Conservation (phyloP, 2,329 filamentous ascomycete species). For the Alternaria brassicae region DNA sequence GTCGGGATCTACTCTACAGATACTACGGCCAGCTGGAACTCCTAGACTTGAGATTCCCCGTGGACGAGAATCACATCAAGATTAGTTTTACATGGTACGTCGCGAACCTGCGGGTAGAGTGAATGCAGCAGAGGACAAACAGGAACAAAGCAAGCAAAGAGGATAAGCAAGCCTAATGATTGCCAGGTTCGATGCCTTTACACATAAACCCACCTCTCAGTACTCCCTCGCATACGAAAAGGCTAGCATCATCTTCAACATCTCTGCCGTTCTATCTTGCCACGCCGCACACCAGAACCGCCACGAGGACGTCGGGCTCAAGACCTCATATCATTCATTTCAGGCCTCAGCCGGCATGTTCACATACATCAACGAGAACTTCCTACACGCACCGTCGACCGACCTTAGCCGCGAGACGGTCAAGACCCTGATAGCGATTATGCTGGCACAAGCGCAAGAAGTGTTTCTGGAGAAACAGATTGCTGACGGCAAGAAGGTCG, state of each 20-base stretch:
- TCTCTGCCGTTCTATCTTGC: conserved; percentile 93
- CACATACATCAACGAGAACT: conserved; percentile 99
- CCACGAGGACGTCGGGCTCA: conserved; percentile 89
- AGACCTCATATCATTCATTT: conserved; percentile 97
- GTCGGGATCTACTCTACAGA: conserved; percentile 89
- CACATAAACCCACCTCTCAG: conserved; percentile 94
- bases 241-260: conserved; percentile 99
- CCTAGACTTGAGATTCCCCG: conserved; percentile 90
- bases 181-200: conserved; percentile 98
- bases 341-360: conserved; percentile 99
- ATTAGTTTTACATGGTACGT: conserved; percentile 95
- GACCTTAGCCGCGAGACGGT: conserved; percentile 95
- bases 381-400: conserved; percentile 94
- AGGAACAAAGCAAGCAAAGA: not conserved
- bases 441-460: conserved; percentile 94
- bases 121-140: not conserved
- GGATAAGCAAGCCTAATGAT: conserved; percentile 26
- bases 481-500: conserved; percentile 89
- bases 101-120: not conserved
- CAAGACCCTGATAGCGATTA: conserved; percentile 90
- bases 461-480: conserved; percentile 98
- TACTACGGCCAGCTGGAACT: conserved; percentile 98
- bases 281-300: conserved; percentile 93
- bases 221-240: conserved; percentile 98
- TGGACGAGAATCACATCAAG: conserved; percentile 99